Base-by-base conservation (phyloP, 768 basidiomycete genomes). In the Tremella fuciformis region DNA sequence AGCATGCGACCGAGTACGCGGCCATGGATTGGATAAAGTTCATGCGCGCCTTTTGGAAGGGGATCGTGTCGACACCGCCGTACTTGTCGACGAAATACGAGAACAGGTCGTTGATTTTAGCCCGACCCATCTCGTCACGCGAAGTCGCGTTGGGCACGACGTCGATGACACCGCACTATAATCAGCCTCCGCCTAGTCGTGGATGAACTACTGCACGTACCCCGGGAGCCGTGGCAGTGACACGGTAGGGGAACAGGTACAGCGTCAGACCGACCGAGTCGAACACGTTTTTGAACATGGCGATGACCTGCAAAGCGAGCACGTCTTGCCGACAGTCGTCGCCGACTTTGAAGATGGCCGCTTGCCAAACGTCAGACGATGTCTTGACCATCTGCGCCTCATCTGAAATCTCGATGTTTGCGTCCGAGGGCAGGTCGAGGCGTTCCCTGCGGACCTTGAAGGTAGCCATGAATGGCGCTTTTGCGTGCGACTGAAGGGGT, bases 1-100 rank as follows among this genome's bases (percentile, higher is more conserved):
- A 98, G 76, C 94, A 98, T 8, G 92, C 91, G 22, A 98, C 87
- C 29, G 94, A 98, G 77, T 99, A 99, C 9, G 92, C 96, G 0
- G 96, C 94, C 96, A 98, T 99, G 1, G 91, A 94, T 74, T 96
- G 93, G 57, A 99, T 90, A 74, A 99, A 99, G 78, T 97, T 96
- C 62, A 88, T 81, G 16, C 92, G 86, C 44, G 96, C 96, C 62
- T 84, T 83, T 75, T 97, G 93, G 80, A 98, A 99, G 49, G 87
- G 81, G 42, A 89, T 78, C 0, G 90, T 89, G 66, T 97, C 91
- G 73, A 88, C 84, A 49, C 88, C 86, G 19, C 94, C 96, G 70
- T 96, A 96, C 75, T 88, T 93, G 34, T 89, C 84, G 22, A 90
- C 82, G 78, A 98, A 99, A 80, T 98, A 99, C 65, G 88, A 88